Evolutionary conservation across 2,329 filamentous ascomycete genomes (phyloP), one percentile per base, ranked within the genome.

Genomic region (Talaromyces funiculosus): DNA sequence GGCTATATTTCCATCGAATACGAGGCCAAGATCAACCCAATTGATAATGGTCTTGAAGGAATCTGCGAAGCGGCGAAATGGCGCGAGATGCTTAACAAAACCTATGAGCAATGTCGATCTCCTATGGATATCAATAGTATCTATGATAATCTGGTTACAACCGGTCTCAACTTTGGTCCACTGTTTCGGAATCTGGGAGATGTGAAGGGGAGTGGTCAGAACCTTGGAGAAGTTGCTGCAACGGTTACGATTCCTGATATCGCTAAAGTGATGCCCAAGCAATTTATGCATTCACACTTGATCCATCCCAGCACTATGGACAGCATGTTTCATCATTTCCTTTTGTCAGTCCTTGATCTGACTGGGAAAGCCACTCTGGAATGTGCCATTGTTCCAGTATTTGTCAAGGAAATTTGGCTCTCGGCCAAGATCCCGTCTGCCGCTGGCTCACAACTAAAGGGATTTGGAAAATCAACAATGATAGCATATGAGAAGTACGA

Each of bases 291-390:
- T 37, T 59, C 67, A 0, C 72, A 75, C 59, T 37, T 74, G 4
- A 71, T 76, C 20, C 74, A 76, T 31, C 74, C 74, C 8, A 65
- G 68, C 10, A 74, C 73, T 3, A 66, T 76, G 63, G 72, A 76
- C 26, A 70, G 65, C 49, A 68, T 74, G 62, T 66, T 75, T 16
- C 71, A 73, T 38, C 61, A 68, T 42, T 66, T 69, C 35, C 65
- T 72, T 37, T 62, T 67, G 3, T 67, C 69, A 2, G 62, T 70
- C 3, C 59, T 69, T 38, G 69, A 72, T 47, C 54, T 66, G 35
- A 67, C 61, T 8, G 64, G 67, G 1, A 63, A 65, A 18, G 24
- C 63, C 4, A 65, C 62, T 5, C 54, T 74, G 3, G 62, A 67
- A 26, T 61, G 61, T 18, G 64, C 70, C 3, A 65, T 67, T 47